A percentile compares a stretch with the other conserved stretches of the same genome.
phyloP scores from a whole-genome alignment of 2,329 filamentous ascomycete genomes.

The Aspergillus fijiensis region DNA sequence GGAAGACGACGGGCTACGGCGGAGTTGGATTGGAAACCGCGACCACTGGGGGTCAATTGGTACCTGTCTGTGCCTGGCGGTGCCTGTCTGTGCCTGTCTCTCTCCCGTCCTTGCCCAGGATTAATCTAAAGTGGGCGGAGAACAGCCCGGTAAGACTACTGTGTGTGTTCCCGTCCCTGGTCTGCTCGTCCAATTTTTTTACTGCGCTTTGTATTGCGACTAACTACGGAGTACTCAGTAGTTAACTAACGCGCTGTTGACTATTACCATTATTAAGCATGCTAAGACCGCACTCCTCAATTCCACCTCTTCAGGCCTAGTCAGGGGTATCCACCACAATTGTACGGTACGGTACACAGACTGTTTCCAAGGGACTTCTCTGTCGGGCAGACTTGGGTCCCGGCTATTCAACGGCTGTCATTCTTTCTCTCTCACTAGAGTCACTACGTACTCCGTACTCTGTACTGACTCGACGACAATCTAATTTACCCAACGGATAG shows the following conservation, averaged over 20 bases:
- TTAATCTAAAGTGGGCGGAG: neutral
- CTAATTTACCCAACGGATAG: neutral
- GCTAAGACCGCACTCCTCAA: neutral
- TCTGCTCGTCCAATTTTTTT: neutral
- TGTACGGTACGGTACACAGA: neutral
- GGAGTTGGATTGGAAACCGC: neutral
- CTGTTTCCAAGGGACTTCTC: neutral
- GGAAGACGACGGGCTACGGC: neutral
- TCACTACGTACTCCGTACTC: too few species aligned
- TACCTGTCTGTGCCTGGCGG: neutral
- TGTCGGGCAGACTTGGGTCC: neutral
- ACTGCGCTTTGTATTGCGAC: neutral
- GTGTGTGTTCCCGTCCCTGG: neutral
- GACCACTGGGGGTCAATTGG: neutral
- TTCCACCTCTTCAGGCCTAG: constrained; percentile 9
- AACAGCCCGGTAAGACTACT: neutral
- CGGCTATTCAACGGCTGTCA: constrained; percentile 8
- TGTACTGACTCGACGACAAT: neutral
- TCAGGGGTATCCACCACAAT: constrained; percentile 18
- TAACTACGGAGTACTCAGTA: neutral
- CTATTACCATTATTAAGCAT: neutral
- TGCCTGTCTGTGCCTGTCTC: neutral
- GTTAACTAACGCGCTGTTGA: neutral
- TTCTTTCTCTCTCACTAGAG: neutral
- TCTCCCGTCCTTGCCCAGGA: neutral